Conservation (phyloP, 164 flowering plant genomes). For the Piper betle region DNA sequence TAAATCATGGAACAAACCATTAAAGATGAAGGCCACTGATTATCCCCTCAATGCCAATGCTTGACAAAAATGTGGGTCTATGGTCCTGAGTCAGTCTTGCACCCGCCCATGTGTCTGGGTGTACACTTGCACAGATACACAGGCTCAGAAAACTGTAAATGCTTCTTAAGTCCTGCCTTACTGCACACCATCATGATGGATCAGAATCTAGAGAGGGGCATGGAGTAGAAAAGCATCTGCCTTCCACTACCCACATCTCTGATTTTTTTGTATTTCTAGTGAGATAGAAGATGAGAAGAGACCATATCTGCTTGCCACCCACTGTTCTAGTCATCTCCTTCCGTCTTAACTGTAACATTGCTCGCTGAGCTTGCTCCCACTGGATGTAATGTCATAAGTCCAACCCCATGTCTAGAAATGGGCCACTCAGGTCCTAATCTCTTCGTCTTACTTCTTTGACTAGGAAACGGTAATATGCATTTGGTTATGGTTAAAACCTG, state of each 20-base stretch:
- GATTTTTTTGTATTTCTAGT: not conserved
- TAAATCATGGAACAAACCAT: not conserved
- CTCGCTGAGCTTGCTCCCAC: slow-evolving; percentile 1
- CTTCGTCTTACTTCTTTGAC: not conserved
- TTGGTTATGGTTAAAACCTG: slow-evolving; percentile 4
- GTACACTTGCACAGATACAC: not conserved
- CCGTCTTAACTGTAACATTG: not conserved
- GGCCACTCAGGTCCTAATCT: slow-evolving; percentile 2
- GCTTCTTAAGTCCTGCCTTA: not conserved
- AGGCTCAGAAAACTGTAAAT: not conserved
- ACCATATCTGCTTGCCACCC: not conserved
- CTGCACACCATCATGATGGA: slow-evolving; percentile 6
- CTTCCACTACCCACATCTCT: not conserved
- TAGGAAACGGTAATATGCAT: not conserved
- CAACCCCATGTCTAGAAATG: slow-evolving; percentile 5
- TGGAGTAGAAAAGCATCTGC: not conserved
- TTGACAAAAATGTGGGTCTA: not conserved
- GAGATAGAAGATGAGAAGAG: not conserved
- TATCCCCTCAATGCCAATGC: no score
- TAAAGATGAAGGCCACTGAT: not conserved
- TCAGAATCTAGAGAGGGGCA: slow-evolving; percentile 2
- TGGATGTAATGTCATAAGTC: slow-evolving; percentile 2
- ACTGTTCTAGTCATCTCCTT: not conserved
- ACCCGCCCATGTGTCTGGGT: not conserved
- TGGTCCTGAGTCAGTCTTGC: not conserved